Percentiles rank a stretch among this genome's conserved stretches.
These are phyloP conservation scores for Trichoderma sp. DNA, from an alignment of 2,329 filamentous ascomycete genomes.

Conservation along the genomic window DNA sequence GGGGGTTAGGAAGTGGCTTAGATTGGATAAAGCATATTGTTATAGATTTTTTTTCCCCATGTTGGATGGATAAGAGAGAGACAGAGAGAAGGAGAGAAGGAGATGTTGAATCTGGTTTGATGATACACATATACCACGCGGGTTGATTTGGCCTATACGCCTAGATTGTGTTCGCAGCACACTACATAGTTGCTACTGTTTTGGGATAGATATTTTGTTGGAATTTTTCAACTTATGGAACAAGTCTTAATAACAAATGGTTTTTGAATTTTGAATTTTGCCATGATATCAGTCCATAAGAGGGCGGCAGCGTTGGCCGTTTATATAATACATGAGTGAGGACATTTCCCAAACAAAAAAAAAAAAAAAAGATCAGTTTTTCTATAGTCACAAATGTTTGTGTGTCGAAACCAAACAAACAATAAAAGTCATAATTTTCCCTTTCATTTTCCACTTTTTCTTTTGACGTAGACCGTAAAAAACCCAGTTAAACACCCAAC, in stretches of 20 bases:
- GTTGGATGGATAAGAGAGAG: constrained; percentile 1
- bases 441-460: constrained; percentile 1
- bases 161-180: constrained; percentile 28
- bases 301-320: constrained; percentile 4
- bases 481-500: neutral
- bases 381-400: constrained; percentile 21
- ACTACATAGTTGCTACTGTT: constrained; percentile 13
- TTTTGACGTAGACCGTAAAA: constrained; percentile 15
- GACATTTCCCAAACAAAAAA: constrained; percentile 27
- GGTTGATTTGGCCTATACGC: constrained; percentile 19
- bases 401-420: neutral
- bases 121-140: constrained; percentile 26
- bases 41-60: neutral
- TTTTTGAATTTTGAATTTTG: constrained; percentile 1
- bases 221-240: neutral
- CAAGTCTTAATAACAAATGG: neutral
- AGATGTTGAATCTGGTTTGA: neutral
- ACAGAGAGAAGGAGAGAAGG: neutral
- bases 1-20: too few species aligned
- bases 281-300: constrained; percentile 12
- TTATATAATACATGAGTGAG: constrained; percentile 30
- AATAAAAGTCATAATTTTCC: constrained; percentile 3
- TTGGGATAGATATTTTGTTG: constrained; percentile 9
- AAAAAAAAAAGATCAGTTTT: neutral
- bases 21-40: constrained; percentile 1